Conservation (phyloP, 2,329 filamentous ascomycete genomes). For the Calonectria leucothoes region DNA sequence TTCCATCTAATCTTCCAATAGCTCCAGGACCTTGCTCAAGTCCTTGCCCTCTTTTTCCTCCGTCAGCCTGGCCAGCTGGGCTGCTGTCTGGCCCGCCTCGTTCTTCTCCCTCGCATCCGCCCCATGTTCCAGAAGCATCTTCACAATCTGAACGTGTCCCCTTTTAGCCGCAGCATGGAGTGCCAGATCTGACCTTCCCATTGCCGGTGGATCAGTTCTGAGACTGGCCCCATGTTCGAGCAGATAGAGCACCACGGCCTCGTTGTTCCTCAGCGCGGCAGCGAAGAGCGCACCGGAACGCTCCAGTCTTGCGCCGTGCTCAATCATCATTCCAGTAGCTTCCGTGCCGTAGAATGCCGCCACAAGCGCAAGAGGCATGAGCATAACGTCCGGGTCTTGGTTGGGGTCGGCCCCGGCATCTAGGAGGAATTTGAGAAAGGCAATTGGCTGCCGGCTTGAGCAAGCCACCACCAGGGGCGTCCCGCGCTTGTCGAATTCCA, state of each 20-base stretch:
- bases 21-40: not conserved
- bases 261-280: not conserved
- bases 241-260: not conserved
- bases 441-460: not conserved
- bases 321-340: not conserved
- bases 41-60: not conserved
- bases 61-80: not conserved
- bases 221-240: not conserved
- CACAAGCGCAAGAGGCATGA: not conserved
- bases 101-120: not conserved
- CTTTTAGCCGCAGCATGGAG: not conserved
- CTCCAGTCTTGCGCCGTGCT: not conserved
- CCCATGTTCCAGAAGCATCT: not conserved
- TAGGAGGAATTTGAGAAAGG: not conserved
- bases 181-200: not conserved
- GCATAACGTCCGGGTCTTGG: not conserved
- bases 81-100: not conserved
- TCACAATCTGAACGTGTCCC: not conserved
- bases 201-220: not conserved
- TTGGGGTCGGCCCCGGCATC: not conserved
- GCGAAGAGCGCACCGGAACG: not conserved
- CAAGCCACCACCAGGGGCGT: not conserved
- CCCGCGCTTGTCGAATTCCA: not conserved
- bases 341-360: not conserved
- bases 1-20: not conserved